Percentiles rank a stretch among this genome's conserved stretches.
phyloP scores from a whole-genome alignment of 768 basidiomycete genomes.

The Daedalea quercina region DNA sequence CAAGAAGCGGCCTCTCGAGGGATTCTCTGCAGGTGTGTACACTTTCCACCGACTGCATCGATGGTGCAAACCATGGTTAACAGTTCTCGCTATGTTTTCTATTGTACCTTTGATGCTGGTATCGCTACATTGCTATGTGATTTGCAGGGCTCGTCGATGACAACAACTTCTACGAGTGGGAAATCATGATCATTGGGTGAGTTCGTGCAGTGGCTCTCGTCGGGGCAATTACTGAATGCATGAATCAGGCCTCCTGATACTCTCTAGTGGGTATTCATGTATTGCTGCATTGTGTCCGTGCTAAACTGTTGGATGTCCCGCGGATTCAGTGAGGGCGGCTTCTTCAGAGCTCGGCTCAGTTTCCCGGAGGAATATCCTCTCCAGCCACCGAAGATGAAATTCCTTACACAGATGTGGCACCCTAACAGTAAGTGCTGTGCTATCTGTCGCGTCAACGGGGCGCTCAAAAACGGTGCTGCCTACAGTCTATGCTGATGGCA shows the following conservation, averaged over 20 bases:
- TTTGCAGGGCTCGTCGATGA: conserved; percentile 85
- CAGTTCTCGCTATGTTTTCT: conserved; percentile 13
- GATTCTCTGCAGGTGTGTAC: conserved; percentile 84
- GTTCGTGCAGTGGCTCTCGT: conserved; percentile 17
- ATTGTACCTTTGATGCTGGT: not conserved
- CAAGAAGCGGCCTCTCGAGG: conserved; percentile 89
- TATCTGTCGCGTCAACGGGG: not conserved
- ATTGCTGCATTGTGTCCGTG: not conserved
- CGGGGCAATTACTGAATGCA: not conserved
- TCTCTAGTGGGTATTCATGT: conserved; percentile 58
- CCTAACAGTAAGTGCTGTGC: conserved; percentile 75
- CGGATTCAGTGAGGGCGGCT: conserved; percentile 79
- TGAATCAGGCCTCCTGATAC: conserved; percentile 78
- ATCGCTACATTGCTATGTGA: not conserved
- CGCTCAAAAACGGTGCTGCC: conserved; percentile 3
- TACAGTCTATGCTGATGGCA: conserved; percentile 91
- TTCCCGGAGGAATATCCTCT: conserved; percentile 92
- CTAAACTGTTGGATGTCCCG: not conserved
- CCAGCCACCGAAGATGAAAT: conserved; percentile 91
- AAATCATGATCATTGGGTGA: conserved; percentile 90
- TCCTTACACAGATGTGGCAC: conserved; percentile 95
- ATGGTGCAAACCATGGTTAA: conserved; percentile 19
- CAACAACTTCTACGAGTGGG: conserved; percentile 94
- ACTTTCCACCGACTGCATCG: conserved; percentile 4
- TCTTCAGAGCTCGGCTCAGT: conserved; percentile 84